Evolutionary conservation across 495 filamentous ascomycete species (phyloP).

Genomic region (Neurospora tetrasperma): DNA sequence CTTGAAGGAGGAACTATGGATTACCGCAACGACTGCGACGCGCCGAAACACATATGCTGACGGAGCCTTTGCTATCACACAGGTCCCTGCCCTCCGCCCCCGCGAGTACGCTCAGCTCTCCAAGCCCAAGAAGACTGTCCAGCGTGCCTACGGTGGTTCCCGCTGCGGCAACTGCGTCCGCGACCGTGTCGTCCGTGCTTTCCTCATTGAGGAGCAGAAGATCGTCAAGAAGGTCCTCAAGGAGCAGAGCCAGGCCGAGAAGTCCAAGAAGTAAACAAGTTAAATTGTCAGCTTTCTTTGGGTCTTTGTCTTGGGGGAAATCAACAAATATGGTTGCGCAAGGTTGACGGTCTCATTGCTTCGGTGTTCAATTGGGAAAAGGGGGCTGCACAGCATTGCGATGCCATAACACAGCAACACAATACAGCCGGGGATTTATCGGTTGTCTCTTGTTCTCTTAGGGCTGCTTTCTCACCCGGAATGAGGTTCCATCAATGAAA

Average conservation of each 20-base stretch:
- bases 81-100: slow-evolving; percentile 94
- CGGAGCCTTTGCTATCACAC: slow-evolving; percentile 14
- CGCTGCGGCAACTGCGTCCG: slow-evolving; percentile 98
- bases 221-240: slow-evolving; percentile 99
- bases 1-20: background rate
- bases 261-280: slow-evolving; percentile 62
- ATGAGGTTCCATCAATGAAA: slow-evolving; percentile 29
- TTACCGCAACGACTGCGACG: background rate
- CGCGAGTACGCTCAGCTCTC: slow-evolving; percentile 95
- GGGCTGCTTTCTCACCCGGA: slow-evolving; percentile 36
- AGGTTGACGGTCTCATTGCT: slow-evolving; percentile 38
- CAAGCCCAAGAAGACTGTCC: slow-evolving; percentile 96
- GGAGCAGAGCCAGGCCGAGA: slow-evolving; percentile 56
- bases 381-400: slow-evolving; percentile 20
- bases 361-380: slow-evolving; percentile 42
- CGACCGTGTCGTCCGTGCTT: slow-evolving; percentile 92
- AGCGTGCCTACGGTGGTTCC: slow-evolving; percentile 94
- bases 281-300: slow-evolving; percentile 10
- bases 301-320: slow-evolving; percentile 15
- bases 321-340: slow-evolving; percentile 13
- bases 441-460: slow-evolving; percentile 35
- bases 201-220: slow-evolving; percentile 99
- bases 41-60: slow-evolving; percentile 1
- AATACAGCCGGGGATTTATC: slow-evolving; percentile 21
- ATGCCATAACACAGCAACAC: slow-evolving; percentile 31